A percentile compares a stretch with the other conserved stretches of the same genome.
phyloP scores from a whole-genome alignment of 1,139 yeast species.

The Zygosaccharomyces sapae region DNA sequence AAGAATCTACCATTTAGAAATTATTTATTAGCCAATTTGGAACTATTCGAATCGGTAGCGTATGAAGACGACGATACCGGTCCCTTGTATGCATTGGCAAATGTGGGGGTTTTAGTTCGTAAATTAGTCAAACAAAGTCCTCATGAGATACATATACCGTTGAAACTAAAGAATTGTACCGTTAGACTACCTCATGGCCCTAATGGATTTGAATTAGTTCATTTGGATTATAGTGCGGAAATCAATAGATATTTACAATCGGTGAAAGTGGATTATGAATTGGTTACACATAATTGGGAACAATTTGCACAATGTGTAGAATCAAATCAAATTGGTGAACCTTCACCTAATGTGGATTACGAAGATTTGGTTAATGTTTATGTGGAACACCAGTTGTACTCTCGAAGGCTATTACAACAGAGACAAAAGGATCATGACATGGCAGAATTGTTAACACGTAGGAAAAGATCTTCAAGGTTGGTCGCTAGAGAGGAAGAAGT shows the following conservation, averaged over 20 bases:
- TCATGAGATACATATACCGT: constrained; percentile 26
- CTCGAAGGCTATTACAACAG: constrained; percentile 25
- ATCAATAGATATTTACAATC: constrained; percentile 30
- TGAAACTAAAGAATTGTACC: constrained; percentile 32
- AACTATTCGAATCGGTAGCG: constrained; percentile 24
- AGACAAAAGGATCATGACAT: constrained; percentile 30
- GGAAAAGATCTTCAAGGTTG: constrained; percentile 36
- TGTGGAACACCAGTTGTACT: constrained; percentile 28
- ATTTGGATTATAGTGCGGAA: constrained; percentile 32
- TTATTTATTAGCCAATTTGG: constrained; percentile 35
- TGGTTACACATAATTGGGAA: constrained; percentile 29
- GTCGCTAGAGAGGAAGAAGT: constrained; percentile 35
- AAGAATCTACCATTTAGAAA: constrained; percentile 34
- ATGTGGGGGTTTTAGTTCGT: constrained; percentile 30
- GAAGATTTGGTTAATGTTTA: constrained; percentile 19
- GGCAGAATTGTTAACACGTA: constrained; percentile 29
- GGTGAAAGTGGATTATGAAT: constrained; percentile 21
- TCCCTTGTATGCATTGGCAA: constrained; percentile 33
- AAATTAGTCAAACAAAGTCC: constrained; percentile 13
- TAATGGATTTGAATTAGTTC: constrained; percentile 26
- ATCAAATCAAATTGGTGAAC: background rate
- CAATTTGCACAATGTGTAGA: constrained; percentile 23
- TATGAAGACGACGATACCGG: constrained; percentile 17
- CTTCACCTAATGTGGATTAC: constrained; percentile 14
- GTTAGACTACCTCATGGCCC: constrained; percentile 21